Percentiles rank a stretch among this genome's conserved stretches.
Evolutionary conservation across 75 land plant species (phyloP).

Genomic region (Pseudotsuga menziesii): DNA sequence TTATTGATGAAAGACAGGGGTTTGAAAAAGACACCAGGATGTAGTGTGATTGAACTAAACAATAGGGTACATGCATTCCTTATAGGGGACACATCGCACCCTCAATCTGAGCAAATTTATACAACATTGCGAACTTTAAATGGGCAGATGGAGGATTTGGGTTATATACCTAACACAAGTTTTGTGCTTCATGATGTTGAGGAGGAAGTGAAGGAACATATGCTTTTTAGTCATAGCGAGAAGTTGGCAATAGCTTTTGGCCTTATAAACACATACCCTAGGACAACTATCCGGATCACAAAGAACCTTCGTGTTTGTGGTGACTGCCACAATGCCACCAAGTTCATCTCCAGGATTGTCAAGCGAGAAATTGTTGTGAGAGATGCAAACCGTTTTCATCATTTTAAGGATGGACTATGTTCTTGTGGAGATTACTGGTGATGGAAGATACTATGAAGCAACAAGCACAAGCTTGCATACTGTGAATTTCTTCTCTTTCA

Average conservation of each 20-base stretch:
- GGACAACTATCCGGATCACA: background rate
- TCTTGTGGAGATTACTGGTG: slow-evolving; percentile 10
- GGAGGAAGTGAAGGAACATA: background rate
- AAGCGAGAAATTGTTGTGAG: background rate
- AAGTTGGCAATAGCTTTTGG: slow-evolving; percentile 7
- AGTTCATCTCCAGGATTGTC: slow-evolving; percentile 11
- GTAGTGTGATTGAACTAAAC: slow-evolving; percentile 3
- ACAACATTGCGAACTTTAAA: background rate
- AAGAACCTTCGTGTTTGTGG: slow-evolving; percentile 7
- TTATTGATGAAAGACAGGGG: background rate
- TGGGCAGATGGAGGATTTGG: background rate
- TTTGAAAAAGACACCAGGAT: background rate
- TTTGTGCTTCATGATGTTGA: background rate
- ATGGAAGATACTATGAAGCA: background rate
- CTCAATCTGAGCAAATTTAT: background rate
- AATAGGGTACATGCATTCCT: background rate
- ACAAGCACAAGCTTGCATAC: no score
- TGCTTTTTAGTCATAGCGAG: no score
- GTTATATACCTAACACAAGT: background rate
- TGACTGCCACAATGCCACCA: slow-evolving; percentile 8
- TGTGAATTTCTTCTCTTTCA: no score
- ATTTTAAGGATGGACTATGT: slow-evolving; percentile 11
- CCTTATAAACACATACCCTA: slow-evolving; percentile 1
- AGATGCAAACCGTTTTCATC: slow-evolving; percentile 7
- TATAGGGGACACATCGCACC: background rate